Percentiles rank a stretch among this genome's conserved stretches.
Conservation (phyloP, 2,329 filamentous ascomycete genomes). For the Metarhizium humberi region DNA sequence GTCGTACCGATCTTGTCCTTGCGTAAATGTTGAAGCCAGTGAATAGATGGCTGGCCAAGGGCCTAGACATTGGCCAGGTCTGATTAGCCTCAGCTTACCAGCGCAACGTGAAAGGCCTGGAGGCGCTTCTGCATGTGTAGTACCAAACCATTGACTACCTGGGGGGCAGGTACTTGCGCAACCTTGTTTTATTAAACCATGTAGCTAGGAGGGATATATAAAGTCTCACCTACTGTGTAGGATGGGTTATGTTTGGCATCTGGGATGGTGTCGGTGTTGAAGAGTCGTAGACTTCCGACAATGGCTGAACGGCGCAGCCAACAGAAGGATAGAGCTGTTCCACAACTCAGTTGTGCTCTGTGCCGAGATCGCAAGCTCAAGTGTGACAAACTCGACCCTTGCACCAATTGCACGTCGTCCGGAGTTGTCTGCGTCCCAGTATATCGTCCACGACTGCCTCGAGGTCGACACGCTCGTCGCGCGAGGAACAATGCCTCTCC, state of each 20-base stretch:
- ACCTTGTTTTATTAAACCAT: too few species aligned
- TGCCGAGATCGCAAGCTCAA: constrained; percentile 13
- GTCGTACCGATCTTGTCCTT: not conserved
- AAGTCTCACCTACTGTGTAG: too few species aligned
- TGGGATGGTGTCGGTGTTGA: not conserved
- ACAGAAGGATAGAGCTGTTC: constrained; percentile 3
- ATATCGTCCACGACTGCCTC: constrained; percentile 8
- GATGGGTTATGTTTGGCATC: too few species aligned
- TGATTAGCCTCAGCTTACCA: too few species aligned
- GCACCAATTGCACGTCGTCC: constrained; percentile 11
- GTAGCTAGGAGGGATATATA: too few species aligned
- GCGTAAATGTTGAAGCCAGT: not conserved
- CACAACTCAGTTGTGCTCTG: constrained; percentile 9
- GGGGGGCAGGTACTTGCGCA: too few species aligned
- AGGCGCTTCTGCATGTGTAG: too few species aligned
- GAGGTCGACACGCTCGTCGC: constrained; percentile 11
- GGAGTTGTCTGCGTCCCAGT: constrained; percentile 9
- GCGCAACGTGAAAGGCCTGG: too few species aligned
- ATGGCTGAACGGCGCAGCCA: constrained; percentile 3
- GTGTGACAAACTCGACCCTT: constrained; percentile 14
- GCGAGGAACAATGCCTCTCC: not conserved
- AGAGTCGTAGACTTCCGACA: not conserved
- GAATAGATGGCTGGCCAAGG: too few species aligned
- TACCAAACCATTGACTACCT: too few species aligned
- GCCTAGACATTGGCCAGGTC: too few species aligned